Evolutionary conservation across 768 basidiomycete genomes (phyloP), one percentile per base, ranked within the genome.

Genomic region (Auriscalpium vulgare): DNA sequence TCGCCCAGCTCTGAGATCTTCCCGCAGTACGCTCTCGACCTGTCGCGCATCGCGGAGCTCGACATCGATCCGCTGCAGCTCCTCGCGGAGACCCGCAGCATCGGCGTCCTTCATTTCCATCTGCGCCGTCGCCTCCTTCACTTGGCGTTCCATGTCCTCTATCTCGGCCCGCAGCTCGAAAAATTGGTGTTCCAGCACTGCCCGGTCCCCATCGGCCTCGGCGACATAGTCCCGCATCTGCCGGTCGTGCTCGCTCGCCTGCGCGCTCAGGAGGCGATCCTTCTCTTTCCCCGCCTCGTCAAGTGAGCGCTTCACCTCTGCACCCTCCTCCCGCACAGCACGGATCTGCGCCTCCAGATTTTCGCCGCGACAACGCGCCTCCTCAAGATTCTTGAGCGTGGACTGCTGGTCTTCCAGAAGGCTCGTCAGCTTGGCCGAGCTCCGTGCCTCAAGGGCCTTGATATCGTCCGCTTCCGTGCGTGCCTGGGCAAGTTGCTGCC

Each of bases 171-270:
- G 78, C 38, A 90, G 72, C 66, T 90, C 88, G 43, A 80, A 82
- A 66, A 88, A 85, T 68, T 93, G 88, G 50, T 94, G 84, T 70
- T 97, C 93, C 47, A 97, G 75, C 13, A 95, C 91, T 0, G 94
- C 93, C 8, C 92, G 82, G 68, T 97, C 94, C 1, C 93, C 90
- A 64, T 97, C 92, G 13, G 93, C 90, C 69, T 98, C 95, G 3
- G 88, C 88, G 54, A 88, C 86, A 63, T 94, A 89, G 67, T 97
- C 93, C 1, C 91, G 81, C 59, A 97, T 82, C 46, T 77, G 69
- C 37, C 79, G 72, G 56, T 86, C 84, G 55, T 83, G 77, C 64
- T 78, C 88, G 13, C 80, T 82, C 8, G 88, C 86, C 66, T 92
- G 90, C 3, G 76, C 78, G 44, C 78, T 81, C 55, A 92, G 71